A percentile compares a stretch with the other conserved stretches of the same genome.
phyloP scores from a whole-genome alignment of 2,329 filamentous ascomycete genomes.

The Sporothrix pseudoabietina region DNA sequence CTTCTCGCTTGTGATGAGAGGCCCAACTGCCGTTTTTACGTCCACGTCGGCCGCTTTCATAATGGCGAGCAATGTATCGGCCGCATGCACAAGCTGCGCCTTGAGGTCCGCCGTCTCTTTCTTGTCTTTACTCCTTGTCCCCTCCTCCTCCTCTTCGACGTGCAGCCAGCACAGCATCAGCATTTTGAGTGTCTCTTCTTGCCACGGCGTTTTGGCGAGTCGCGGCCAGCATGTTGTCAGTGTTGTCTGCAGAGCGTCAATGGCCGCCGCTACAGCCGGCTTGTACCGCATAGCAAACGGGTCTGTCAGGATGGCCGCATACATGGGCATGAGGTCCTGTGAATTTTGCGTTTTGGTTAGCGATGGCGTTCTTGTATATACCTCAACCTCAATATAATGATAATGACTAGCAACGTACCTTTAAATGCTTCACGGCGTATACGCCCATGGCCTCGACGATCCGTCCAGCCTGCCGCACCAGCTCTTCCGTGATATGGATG shows the following conservation, averaged over 20 bases:
- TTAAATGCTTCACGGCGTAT: slow-evolving; percentile 66
- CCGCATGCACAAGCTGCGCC: slow-evolving; percentile 41
- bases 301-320: slow-evolving; percentile 66
- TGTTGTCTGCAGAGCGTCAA: slow-evolving; percentile 57
- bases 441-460: slow-evolving; percentile 63
- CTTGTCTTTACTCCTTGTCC: slow-evolving; percentile 34
- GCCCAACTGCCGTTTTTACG: slow-evolving; percentile 39
- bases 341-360: not conserved
- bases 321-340: slow-evolving; percentile 67
- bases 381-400: not conserved
- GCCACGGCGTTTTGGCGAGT: slow-evolving; percentile 56
- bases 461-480: slow-evolving; percentile 54
- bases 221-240: slow-evolving; percentile 71
- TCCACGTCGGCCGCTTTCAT: slow-evolving; percentile 37
- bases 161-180: slow-evolving; percentile 66
- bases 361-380: not conserved
- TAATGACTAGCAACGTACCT: slow-evolving; percentile 48
- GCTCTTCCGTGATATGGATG: slow-evolving; percentile 56
- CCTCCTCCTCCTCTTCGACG: slow-evolving; percentile 45
- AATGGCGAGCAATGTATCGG: slow-evolving; percentile 44
- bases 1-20: slow-evolving; percentile 45
- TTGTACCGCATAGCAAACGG: slow-evolving; percentile 64
- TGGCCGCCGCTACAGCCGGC: slow-evolving; percentile 55
- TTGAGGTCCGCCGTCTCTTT: slow-evolving; percentile 39
- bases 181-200: slow-evolving; percentile 64